Base-by-base conservation (phyloP, 192 early-diverging fungal genomes). In the Backusella tuberculispora region DNA sequence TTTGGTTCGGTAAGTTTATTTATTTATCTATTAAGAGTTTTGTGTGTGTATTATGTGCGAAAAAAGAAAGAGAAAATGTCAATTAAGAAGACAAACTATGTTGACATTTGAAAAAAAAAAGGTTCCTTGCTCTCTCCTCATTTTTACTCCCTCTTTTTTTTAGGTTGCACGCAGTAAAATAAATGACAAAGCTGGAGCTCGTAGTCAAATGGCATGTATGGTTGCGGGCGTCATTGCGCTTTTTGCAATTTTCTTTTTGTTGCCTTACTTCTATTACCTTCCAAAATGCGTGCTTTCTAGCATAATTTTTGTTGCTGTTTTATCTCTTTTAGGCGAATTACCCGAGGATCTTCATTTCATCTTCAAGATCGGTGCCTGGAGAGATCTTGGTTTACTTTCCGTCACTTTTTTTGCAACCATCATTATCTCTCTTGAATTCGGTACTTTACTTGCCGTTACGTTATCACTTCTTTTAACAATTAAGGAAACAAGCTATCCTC, bases 381-480 rank as follows among this genome's bases (percentile, higher is more conserved):
- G 87, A 1, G 98, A 99, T 74, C 77, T 97, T 63, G 88, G 89
- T 2, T 81, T 98, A 44, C 82, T 98, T 63, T 79, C 93, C 37
- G 81, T 97, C 74, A 99, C 96, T 21, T 99, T 98, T 74, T 74
- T 93, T 8, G 85, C 94, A 13, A 99, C 97, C n/a, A 88, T 98
- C 46, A 80, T 94, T 13, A 85, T 98, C 5, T 96, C 95, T 6
- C 89, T 98, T 44, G 96, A 98, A 83, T 91, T 92, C 17, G 98
- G 98, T 38, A 98, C 96, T 6, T 77, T 99, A 69, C 76, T 99
- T 44, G 95, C 96, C 14, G 93, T 99, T 29, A 89, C 91, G 0
- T 83, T 95, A 9, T 96, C 94, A 8, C 88, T 99, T 66, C 72
- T 99, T 24, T 89, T 98, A 74, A 96, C 97, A 13, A 89, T 98